Conservation (phyloP, 139 green algal species). For the Chlamydomonas eustigma region DNA sequence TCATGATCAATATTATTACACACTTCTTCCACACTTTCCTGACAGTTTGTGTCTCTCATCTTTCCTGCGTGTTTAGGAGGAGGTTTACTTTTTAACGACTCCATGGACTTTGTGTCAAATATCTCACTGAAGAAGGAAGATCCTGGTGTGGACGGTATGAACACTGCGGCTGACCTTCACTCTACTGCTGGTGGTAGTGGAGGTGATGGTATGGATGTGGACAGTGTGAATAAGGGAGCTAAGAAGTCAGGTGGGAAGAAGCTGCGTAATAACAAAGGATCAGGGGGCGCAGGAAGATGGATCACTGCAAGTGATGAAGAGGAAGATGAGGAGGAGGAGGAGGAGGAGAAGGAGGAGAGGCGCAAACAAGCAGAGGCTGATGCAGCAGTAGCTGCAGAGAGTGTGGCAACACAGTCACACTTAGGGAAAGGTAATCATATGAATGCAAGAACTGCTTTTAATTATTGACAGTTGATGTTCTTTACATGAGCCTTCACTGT, state of each 20-base stretch:
- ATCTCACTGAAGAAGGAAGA: slow-evolving; percentile 8
- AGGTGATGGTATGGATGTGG: neutral
- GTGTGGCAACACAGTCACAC: neutral
- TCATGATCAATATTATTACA: too few species aligned
- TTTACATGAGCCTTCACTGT: too few species aligned
- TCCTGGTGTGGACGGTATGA: neutral
- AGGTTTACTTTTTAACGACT: slow-evolving; percentile 6
- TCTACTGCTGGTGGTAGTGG: neutral
- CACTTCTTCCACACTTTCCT: too few species aligned
- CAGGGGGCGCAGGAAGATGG: too few species aligned
- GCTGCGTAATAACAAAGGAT: too few species aligned
- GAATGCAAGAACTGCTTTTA: too few species aligned
- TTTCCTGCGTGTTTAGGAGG: too few species aligned
- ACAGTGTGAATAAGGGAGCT: neutral
- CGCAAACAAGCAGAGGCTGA: neutral
- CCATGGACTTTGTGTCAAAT: slow-evolving; percentile 9
- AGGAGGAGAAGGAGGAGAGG: neutral
- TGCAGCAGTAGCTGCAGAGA: neutral
- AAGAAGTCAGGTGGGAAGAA: too few species aligned
- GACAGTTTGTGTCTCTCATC: too few species aligned
- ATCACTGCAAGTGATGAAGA: neutral
- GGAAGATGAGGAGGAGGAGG: slow-evolving; percentile 2
- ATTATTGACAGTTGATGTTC: too few species aligned
- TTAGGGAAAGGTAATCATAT: neutral
- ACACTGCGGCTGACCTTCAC: neutral